Evolutionary conservation across 495 filamentous ascomycete species (phyloP).

Genomic region (Peziza echinospora): DNA sequence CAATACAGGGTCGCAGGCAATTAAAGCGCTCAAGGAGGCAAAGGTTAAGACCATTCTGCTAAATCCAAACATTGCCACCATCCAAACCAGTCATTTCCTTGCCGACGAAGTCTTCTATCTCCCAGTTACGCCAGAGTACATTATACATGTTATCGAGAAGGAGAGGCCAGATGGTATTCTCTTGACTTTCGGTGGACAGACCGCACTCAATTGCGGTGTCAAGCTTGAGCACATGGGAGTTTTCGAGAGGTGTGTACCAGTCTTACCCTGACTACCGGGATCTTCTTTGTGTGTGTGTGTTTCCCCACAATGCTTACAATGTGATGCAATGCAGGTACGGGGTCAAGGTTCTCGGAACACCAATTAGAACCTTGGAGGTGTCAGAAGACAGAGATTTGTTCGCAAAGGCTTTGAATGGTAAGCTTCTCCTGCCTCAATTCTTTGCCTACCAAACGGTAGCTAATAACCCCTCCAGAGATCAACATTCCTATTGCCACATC

Average conservation of each 20-base stretch:
- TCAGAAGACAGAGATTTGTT: conserved; percentile 94
- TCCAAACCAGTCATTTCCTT: conserved; percentile 87
- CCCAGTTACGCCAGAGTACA: conserved; percentile 86
- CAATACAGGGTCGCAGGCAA: conserved; percentile 64
- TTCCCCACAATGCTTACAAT: no score
- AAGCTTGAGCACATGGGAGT: conserved; percentile 92
- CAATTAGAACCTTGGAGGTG: conserved; percentile 77
- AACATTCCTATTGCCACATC: conserved; percentile 93
- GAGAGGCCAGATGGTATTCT: conserved; percentile 95
- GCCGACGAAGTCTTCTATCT: conserved; percentile 98
- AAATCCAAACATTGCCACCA: conserved; percentile 97
- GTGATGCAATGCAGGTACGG: conserved; percentile 38
- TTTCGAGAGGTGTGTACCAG: conserved; percentile 48
- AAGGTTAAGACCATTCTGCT: conserved; percentile 89
- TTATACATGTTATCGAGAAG: conserved; percentile 86
- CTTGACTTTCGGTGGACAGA: conserved; percentile 92
- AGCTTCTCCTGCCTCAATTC: no score
- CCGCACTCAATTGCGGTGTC: conserved; percentile 84
- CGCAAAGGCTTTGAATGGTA: conserved; percentile 51
- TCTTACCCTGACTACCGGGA: no score
- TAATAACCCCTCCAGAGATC: conserved; percentile 73
- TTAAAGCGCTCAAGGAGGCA: conserved; percentile 93
- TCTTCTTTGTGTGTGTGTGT: no score
- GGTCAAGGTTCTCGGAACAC: conserved; percentile 85
- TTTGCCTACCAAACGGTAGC: no score